Evolutionary conservation across 2,329 filamentous ascomycete species (phyloP).

Genomic region (Peltaster fructicola): DNA sequence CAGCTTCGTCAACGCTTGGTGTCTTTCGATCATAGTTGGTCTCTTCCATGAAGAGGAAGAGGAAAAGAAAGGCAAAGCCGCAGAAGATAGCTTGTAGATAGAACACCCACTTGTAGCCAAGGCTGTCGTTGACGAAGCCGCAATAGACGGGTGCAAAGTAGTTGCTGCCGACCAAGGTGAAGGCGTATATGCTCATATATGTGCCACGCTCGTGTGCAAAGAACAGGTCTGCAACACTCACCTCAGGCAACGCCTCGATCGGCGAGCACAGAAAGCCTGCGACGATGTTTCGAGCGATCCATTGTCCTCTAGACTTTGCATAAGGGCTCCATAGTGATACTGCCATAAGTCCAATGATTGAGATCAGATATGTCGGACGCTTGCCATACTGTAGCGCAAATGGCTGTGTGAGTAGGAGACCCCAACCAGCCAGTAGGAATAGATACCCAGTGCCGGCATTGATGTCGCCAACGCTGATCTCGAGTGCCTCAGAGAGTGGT

Average conservation of each 20-base stretch:
- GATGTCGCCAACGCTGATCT: constrained; percentile 26
- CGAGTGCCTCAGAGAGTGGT: constrained; percentile 30
- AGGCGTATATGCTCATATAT: constrained; percentile 14
- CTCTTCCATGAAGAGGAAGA: constrained; percentile 44
- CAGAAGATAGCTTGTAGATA: constrained; percentile 37
- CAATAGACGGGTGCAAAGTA: constrained; percentile 26
- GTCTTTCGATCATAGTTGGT: constrained; percentile 31
- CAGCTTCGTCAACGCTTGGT: too few species aligned
- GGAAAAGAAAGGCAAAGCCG: constrained; percentile 30
- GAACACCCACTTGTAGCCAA: constrained; percentile 34
- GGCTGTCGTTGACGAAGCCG: constrained; percentile 32
- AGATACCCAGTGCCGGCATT: constrained; percentile 30
- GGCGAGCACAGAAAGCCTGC: constrained; percentile 31
- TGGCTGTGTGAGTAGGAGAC: constrained; percentile 35
- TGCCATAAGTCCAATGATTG: constrained; percentile 22
- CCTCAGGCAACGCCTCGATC: constrained; percentile 30
- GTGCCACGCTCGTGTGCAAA: constrained; percentile 16
- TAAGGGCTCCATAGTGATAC: constrained; percentile 29
- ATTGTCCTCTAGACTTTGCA: constrained; percentile 27
- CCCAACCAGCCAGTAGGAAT: constrained; percentile 19
- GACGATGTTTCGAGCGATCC: constrained; percentile 30
- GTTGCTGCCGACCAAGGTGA: constrained; percentile 9
- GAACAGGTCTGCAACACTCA: constrained; percentile 14
- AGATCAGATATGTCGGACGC: constrained; percentile 29
- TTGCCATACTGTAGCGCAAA: constrained; percentile 36